Base-by-base conservation (phyloP, 805 yeast genomes). In the Metschnikowia anglica region DNA sequence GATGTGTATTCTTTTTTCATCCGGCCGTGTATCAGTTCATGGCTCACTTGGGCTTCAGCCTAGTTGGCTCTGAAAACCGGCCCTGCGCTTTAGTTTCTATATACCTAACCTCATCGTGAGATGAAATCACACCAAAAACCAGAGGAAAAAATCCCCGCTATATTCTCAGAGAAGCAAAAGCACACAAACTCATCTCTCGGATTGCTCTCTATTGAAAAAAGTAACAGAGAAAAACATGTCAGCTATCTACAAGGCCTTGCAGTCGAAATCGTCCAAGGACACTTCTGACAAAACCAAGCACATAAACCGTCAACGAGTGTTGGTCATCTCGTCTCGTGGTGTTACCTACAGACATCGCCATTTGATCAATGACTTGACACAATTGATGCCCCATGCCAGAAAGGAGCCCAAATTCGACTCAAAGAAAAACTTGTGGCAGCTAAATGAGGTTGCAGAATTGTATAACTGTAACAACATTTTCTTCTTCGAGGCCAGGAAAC, bases 391-490 rank as follows among this genome's bases (percentile, higher is more conserved):
- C 43, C 99, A 93, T 62, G 84, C 96, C 31, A 82, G 97, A 64
- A 91, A 90, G 61, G 99, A 93, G 68, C 95, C 97, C 48, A 93
- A 93, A 63, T 76, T 91, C 58, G 99, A 93, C 66, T 83, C 90
- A 45, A 93, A 93, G 68, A 87, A 90, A 62, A 87, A 88, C 63
- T 75, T 91, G 50, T 78, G 79, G 62, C 91, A 89, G 63, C 76
- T 93, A 47, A 93, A 93, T 60, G 99, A 93, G 70, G 85, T 90
- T 48, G 98, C 98, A 2, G 99, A 93, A 60, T 73, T 93, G 51
- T 89, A 91, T 78, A 93, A 93, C 74, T 93, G 99, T 76, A 93
- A 93, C 70, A 93, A 93, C 62, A 79, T 93, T 53, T 72, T 89
- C 62, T 93, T 85, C 63, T 93, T 93, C 63, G 99, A 93, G 68